Base-by-base conservation (phyloP, 331 rosid species). In the Malus hybrid region DNA sequence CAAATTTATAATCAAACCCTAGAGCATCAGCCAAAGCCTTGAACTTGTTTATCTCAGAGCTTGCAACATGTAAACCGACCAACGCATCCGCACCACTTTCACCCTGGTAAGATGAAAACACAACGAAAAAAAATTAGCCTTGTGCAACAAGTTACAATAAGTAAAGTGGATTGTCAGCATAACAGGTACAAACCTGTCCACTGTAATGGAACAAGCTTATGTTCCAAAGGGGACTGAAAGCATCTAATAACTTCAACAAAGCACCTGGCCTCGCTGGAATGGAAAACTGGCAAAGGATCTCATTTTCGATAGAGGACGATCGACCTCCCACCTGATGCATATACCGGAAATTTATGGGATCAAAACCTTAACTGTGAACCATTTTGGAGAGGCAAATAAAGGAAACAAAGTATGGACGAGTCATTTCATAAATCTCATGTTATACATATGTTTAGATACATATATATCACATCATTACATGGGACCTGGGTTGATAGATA, bases 231-330 rank as follows among this genome's bases (percentile, higher is more conserved):
- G 97, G 98, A 82, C 97, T 91, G 73, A 93, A 88, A 70, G 89
- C 73, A 61, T 91, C 92, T 75, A 93, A 88, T 78, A 91, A 93
- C 77, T 90, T 90, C 95, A 87, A 66, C 63, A 91, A 77, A 65
- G 98, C 88, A 77, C 97, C 97, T 0, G 98, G 95, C 81, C 96
- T 91, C 81, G 90, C 96, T 10, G 97, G 97, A 59, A 93, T 85
- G 74, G 83, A 57, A 65, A 93, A 90, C 24, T 88, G 90, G 57
- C 98, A 90, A 71, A 93, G 93, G 74, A 91, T 86, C 84, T 93
- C 97, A 7, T 91, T 7, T 56, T 44, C 15, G 5, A 11, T 3
- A 44, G 50, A 44, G 50, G 15, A 44, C 15, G 50, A 44, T 44
- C 15, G 50, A 44, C 50, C 50, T 44, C 50, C 50, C 50, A 44